Percentiles rank a stretch among this genome's conserved stretches.
phyloP scores from a whole-genome alignment of 371 early-diverging fungal species.

The Choanephora cucurbitarum region DNA sequence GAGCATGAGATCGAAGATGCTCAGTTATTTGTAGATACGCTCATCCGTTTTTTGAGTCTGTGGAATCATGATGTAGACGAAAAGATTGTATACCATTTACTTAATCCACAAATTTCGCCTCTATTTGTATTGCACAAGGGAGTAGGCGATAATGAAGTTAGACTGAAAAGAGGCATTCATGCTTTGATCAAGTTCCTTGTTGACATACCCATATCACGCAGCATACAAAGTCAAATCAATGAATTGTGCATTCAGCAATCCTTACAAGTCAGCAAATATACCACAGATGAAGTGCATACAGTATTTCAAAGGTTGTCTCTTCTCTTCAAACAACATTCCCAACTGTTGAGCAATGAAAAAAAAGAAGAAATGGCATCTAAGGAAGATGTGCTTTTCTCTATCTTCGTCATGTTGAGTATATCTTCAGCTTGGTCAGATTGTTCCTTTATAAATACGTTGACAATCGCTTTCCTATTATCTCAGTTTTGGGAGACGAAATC shows the following conservation, averaged over 20 bases:
- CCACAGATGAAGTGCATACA: no score
- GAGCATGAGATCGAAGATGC: slow-evolving; percentile 5
- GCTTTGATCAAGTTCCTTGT: slow-evolving; percentile 24
- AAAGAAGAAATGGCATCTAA: no score
- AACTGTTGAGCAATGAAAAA: no score
- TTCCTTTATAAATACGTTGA: slow-evolving; percentile 6
- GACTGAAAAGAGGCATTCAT: slow-evolving; percentile 19
- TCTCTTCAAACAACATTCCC: no score
- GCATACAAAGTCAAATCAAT: slow-evolving; percentile 2
- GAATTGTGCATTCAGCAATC: neutral
- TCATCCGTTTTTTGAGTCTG: slow-evolving; percentile 31
- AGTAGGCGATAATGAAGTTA: slow-evolving; percentile 12
- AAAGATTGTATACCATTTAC: slow-evolving; percentile 20
- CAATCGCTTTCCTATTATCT: slow-evolving; percentile 11
- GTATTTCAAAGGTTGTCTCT: no score
- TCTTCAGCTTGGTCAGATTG: slow-evolving; percentile 20
- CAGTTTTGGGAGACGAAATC: slow-evolving; percentile 22
- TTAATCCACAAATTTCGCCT: slow-evolving; percentile 25
- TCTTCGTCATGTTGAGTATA: slow-evolving; percentile 31
- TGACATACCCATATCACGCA: slow-evolving; percentile 7
- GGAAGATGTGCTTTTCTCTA: slow-evolving; percentile 23
- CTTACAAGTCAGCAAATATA: neutral
- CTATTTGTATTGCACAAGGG: slow-evolving; percentile 16
- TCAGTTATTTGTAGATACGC: slow-evolving; percentile 14
- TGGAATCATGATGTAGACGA: slow-evolving; percentile 29